Conservation (phyloP, 208 protist species). For the Acanthamoeba royreba region DNA sequence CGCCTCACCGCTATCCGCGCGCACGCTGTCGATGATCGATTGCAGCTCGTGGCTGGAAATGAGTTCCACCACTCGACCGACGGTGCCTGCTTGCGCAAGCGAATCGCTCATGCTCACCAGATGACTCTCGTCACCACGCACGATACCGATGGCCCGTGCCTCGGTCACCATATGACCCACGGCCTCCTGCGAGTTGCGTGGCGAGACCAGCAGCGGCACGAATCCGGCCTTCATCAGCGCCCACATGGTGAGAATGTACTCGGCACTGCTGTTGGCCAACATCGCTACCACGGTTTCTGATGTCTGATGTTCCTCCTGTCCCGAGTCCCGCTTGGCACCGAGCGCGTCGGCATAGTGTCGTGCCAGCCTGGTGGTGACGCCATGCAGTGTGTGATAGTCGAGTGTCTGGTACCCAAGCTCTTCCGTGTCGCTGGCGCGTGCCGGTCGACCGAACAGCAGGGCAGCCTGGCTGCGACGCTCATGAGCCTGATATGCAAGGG, state of each 20-base stretch:
- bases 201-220: background rate
- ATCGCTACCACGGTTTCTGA: no score
- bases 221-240: background rate
- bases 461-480: no score
- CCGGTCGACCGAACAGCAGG: no score
- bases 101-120: background rate
- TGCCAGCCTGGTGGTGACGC: no score
- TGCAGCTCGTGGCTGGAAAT: background rate
- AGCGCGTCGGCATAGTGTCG: no score
- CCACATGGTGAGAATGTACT: background rate
- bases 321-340: no score
- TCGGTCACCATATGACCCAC: background rate
- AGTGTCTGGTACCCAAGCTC: no score
- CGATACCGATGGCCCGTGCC: background rate
- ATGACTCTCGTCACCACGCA: background rate
- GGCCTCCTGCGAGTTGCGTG: background rate
- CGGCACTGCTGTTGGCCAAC: conserved; percentile 9
- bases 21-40: background rate
- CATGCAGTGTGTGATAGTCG: no score
- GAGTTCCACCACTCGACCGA: background rate
- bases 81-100: background rate
- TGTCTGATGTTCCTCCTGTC: no score
- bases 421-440: no score
- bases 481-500: no score
- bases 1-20: background rate